Base-by-base conservation (phyloP, 257 asterid species). In the Henckelia pumila region DNA sequence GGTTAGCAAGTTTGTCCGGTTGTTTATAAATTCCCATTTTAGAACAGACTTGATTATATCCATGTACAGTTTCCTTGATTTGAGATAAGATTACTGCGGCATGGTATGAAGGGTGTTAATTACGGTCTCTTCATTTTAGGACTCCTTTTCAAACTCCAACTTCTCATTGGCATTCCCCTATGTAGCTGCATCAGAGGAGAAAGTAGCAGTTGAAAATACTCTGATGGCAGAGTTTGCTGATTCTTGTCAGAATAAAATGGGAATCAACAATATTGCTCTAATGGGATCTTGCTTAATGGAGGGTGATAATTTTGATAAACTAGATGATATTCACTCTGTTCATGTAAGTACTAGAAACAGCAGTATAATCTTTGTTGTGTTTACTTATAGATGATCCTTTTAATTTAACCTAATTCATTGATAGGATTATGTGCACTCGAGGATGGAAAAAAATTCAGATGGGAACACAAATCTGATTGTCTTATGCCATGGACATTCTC, bases 161-260 rank as follows among this genome's bases (percentile, higher is more conserved):
- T 85, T 76, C 78, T 94, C 99, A 55, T 50, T 91, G 72, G 97
- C 95, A 56, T 94, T 85, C 74, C 99, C 99, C 10, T 94, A 86
- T 60, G 73, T 91, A 32, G 82, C 85, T 73, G 79, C 91, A 55
- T 84, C 88, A 22, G 89, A 84, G 71, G 91, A 80, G 68, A 73
- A 79, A 53, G 81, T 68, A 66, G 77, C 96, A 14, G 72, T 88
- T 59, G 99, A 87, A 64, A 83, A 72, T 77, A 84, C 88, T 62
- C 71, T 94, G 81, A 75, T 94, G 74, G 82, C 95, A 78, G 95
- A 85, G 75, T 84, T 94, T 77, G 77, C 85, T 47, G 83, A 82
- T 64, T 63, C 81, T 52, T 91, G 99, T 75, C 89, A 85, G 78
- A 81, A 78, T 69, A 80, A 76, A 67, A 50, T 71, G 26, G 89